phyloP scores from a whole-genome alignment of 306 rosid genomes.

The Prunus davidiana region DNA sequence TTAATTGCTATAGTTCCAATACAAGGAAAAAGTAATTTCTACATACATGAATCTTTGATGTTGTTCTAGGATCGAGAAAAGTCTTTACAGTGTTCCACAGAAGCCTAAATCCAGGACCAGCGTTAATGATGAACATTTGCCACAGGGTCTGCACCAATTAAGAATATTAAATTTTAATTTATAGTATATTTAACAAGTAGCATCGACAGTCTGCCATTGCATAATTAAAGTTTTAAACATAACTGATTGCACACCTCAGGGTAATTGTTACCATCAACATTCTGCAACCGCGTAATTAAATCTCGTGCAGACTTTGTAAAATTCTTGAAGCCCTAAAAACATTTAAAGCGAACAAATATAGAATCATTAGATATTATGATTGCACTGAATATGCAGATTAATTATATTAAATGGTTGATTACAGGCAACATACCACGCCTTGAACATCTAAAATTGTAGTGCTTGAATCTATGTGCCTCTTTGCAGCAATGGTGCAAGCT shows the following conservation, averaged over 20 bases:
- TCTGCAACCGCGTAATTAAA: conserved; percentile 72
- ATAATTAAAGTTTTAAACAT: not conserved
- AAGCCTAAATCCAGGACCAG: conserved; percentile 95
- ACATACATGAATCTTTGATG: conserved; percentile 93
- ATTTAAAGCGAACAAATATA: conserved; percentile 22
- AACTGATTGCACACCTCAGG: conserved; percentile 62
- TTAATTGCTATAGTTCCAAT: not conserved
- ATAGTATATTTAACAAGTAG: conserved; percentile 9
- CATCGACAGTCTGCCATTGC: not conserved
- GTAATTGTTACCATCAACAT: conserved; percentile 91
- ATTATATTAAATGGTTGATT: conserved; percentile 12
- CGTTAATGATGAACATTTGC: conserved; percentile 97
- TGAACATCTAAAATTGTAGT: conserved; percentile 95
- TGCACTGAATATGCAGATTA: not conserved
- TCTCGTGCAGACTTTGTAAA: conserved; percentile 91
- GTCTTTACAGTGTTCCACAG: conserved; percentile 85
- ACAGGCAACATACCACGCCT: conserved; percentile 81
- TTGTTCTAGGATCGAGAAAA: conserved; percentile 91
- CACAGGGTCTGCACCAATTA: conserved; percentile 66
- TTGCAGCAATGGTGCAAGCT: conserved; percentile 92
- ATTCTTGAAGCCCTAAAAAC: conserved; percentile 79
- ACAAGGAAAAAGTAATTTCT: conserved; percentile 13
- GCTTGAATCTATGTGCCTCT: conserved; percentile 95
- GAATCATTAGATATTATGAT: not conserved
- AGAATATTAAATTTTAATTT: conserved; percentile 4